Evolutionary conservation across 495 filamentous ascomycete species (phyloP).

Genomic region (Tuber melanosporum): DNA sequence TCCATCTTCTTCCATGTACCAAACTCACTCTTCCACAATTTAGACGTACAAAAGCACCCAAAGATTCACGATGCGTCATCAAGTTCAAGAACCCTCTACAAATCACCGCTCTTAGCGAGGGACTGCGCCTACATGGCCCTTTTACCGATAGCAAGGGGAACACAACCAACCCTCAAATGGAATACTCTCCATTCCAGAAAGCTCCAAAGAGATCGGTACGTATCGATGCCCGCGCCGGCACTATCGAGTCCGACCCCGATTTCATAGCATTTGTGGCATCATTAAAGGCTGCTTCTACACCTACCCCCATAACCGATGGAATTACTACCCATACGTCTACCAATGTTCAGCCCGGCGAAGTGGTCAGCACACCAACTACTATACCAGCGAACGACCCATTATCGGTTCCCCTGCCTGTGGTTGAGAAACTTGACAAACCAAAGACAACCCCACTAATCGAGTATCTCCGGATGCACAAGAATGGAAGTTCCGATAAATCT

Average conservation of each 20-base stretch:
- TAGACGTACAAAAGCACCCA: slow-evolving; percentile 25
- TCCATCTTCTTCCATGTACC: neutral
- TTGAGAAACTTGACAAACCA: slow-evolving; percentile 58
- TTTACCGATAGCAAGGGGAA: slow-evolving; percentile 70
- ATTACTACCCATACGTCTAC: slow-evolving; percentile 47
- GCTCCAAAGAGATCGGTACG: slow-evolving; percentile 64
- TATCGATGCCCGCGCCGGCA: slow-evolving; percentile 78
- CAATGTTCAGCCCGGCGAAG: slow-evolving; percentile 22
- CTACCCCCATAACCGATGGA: slow-evolving; percentile 42
- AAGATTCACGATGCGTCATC: slow-evolving; percentile 24
- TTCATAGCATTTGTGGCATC: slow-evolving; percentile 81
- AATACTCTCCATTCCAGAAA: slow-evolving; percentile 76
- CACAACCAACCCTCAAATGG: slow-evolving; percentile 62
- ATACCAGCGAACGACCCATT: slow-evolving; percentile 32
- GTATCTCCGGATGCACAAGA: slow-evolving; percentile 51
- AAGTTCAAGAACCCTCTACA: slow-evolving; percentile 23
- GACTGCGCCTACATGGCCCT: slow-evolving; percentile 56
- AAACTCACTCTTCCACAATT: slow-evolving; percentile 12
- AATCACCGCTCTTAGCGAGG: slow-evolving; percentile 25
- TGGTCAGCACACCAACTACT: slow-evolving; percentile 11
- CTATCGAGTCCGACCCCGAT: slow-evolving; percentile 90
- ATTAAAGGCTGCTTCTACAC: slow-evolving; percentile 38
- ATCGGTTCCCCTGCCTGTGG: slow-evolving; percentile 37
- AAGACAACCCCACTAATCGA: slow-evolving; percentile 85
- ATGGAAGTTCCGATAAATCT: slow-evolving; percentile 31